phyloP scores from a whole-genome alignment of 1,139 yeast genomes.

The Blastobotrys elegans region DNA sequence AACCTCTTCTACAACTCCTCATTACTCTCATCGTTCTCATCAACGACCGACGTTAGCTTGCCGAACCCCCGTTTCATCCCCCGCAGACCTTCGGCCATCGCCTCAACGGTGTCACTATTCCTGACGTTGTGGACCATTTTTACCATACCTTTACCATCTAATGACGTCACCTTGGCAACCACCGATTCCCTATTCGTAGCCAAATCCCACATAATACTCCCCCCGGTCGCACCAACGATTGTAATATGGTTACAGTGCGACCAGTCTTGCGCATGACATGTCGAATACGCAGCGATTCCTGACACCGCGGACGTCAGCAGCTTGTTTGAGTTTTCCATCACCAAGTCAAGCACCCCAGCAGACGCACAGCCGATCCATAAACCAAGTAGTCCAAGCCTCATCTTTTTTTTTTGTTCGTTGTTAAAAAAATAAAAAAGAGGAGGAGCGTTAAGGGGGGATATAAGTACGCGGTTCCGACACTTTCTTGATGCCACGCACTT shows the following conservation, averaged over 20 bases:
- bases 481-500: background rate
- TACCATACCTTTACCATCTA: background rate
- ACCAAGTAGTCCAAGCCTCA: background rate
- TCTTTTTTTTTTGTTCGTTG: background rate
- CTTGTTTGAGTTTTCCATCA: background rate
- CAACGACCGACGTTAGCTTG: background rate
- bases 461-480: too few relatives aligned
- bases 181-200: background rate
- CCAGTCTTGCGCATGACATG: background rate
- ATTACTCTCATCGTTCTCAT: background rate
- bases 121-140: too few relatives aligned
- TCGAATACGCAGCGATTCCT: background rate
- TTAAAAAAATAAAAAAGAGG: too few relatives aligned
- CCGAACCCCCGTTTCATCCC: background rate
- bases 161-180: background rate
- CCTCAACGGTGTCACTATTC: background rate
- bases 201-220: constrained; percentile 1
- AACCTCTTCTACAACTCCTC: background rate
- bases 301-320: background rate
- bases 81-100: constrained; percentile 1
- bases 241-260: constrained; percentile 4
- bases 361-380: background rate
- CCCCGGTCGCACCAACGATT: constrained; percentile 8
- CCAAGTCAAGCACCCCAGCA: background rate
- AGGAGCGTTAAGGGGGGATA: too few relatives aligned